Evolutionary conservation across 108 stramenopile genomes (phyloP), one percentile per base, ranked within the genome.

Genomic region (Epithemia pelagica): DNA sequence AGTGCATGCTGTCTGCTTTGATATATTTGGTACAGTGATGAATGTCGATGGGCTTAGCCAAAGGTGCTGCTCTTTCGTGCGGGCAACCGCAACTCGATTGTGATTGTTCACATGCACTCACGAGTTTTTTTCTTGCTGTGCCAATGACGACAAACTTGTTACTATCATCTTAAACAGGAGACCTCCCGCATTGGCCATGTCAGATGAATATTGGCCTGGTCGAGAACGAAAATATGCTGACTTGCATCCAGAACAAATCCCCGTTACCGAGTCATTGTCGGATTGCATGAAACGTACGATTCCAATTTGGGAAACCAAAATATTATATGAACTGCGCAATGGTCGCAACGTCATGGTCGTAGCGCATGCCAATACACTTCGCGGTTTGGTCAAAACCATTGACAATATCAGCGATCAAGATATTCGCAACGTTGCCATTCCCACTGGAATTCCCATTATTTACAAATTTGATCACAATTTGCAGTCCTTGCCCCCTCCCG

Each of bases 371-470:
- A 96, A 98, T 63, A 88, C 86, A 0, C 59, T 96, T 7, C 61
- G 96, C 23, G 90, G 91, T 15, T 64, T 93, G 32, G 88, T 87
- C 24, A 76, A 76, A 54, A 76, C 73, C 1, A 81, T 81, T 61
- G 80, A 81, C 52, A 66, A 73, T 33, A 78, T 82, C 51, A 72
- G 72, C 18, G 79, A 83, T 59, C 69, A 74, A 26, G 80, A 91
- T 55, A 95, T 96, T 65, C 84, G 82, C 68, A 76, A 91, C 32
- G 88, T 98, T 52, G 89, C 93, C n/a, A 83, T 98, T 30, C 97
- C 97, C 0, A 96, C 92, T 3, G 96, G 94, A 0, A 94, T 97
- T 58, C 96, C 96, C 1, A 87, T 97, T n/a, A 76, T 97, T 20
- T 97, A 97, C 79, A 89, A 89, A 60, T 96, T 94, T 68, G 85